These are phyloP conservation scores for Solanum tacnaense DNA, from an alignment of 257 asterid genomes.

Conservation along the genomic window DNA sequence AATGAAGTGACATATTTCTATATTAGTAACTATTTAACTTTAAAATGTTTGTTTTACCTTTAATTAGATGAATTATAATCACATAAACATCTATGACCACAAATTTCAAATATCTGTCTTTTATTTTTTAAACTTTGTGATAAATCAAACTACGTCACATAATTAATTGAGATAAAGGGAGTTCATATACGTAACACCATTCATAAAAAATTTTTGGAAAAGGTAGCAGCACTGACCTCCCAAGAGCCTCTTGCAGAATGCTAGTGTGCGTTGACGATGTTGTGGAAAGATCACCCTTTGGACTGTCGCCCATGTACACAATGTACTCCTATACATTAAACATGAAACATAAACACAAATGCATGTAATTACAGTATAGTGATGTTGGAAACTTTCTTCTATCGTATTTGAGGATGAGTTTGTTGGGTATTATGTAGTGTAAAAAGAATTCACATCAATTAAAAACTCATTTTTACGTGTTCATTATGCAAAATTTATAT, in stretches of 20 bases:
- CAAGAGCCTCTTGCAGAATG: slow-evolving; percentile 34
- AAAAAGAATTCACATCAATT: neutral
- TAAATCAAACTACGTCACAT: neutral
- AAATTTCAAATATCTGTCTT: no score
- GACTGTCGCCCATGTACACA: slow-evolving; percentile 57
- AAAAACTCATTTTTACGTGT: neutral
- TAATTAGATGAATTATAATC: no score
- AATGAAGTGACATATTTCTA: no score
- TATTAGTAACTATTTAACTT: no score
- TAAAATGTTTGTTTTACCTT: no score
- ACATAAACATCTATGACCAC: neutral
- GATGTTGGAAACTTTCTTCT: neutral
- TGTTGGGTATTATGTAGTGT: neutral
- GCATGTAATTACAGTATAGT: neutral
- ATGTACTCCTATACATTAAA: slow-evolving; percentile 2
- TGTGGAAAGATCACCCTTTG: slow-evolving; percentile 22
- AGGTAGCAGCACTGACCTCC: slow-evolving; percentile 17
- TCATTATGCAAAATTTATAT: no score
- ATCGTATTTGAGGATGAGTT: neutral
- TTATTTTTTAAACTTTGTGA: rapidly evolving
- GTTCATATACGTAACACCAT: neutral
- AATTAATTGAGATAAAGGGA: neutral
- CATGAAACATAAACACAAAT: neutral
- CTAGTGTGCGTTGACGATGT: slow-evolving; percentile 25
- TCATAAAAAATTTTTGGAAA: neutral